Percentiles rank a stretch among this genome's conserved stretches.
Conservation (phyloP, 345 rosid genomes). For the Populus deltoides region DNA sequence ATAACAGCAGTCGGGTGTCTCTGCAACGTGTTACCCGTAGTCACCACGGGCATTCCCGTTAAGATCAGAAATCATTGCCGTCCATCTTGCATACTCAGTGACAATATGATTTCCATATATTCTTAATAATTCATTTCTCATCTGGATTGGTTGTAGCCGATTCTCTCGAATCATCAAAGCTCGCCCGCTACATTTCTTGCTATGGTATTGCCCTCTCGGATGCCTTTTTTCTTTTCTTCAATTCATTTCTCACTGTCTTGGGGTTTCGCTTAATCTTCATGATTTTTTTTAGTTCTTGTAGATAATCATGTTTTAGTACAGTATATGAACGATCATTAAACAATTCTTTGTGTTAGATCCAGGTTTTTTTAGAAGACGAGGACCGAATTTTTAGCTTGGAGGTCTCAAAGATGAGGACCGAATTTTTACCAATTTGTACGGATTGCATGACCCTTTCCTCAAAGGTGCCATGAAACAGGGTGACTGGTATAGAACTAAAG, state of each 20-base stretch:
- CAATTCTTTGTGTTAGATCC: not conserved
- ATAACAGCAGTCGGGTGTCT: not conserved
- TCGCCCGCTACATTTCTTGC: not conserved
- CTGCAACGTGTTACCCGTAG: not conserved
- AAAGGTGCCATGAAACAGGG: constrained; percentile 97
- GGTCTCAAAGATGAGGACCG: constrained; percentile 94
- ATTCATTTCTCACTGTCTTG: not conserved
- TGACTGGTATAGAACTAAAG: constrained; percentile 94
- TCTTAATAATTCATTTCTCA: not conserved
- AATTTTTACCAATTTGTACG: constrained; percentile 89
- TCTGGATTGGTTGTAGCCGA: not conserved
- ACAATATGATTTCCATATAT: not conserved
- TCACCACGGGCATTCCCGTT: not conserved
- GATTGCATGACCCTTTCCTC: constrained; percentile 86
- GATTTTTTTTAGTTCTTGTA: not conserved
- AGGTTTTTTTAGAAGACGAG: constrained; percentile 43
- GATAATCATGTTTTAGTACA: not conserved
- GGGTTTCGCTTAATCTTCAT: not conserved
- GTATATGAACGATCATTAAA: not conserved
- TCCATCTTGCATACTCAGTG: not conserved
- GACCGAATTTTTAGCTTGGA: constrained; percentile 95
- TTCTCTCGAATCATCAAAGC: not conserved
- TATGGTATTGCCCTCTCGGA: constrained; percentile 1
- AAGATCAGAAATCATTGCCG: not conserved
- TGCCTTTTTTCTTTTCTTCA: not conserved